phyloP scores from a whole-genome alignment of 1,284 basidiomycete species.

The Gymnopus androsaceus region DNA sequence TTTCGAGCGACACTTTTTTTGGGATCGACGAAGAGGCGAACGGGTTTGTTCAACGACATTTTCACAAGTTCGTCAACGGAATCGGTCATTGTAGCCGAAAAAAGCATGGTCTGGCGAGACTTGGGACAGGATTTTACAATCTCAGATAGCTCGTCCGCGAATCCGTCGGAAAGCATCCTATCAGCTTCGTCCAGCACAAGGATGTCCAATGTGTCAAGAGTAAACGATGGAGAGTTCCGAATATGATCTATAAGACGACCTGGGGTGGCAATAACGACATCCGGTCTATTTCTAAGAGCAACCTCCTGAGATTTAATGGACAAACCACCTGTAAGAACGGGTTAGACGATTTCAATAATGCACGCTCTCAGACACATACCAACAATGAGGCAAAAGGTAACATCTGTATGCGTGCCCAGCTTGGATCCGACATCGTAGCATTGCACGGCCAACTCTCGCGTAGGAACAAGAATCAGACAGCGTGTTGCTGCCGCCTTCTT shows the following conservation, averaged over 20 bases:
- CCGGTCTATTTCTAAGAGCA: slow-evolving; percentile 82
- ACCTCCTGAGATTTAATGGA: slow-evolving; percentile 91
- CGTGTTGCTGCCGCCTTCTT: slow-evolving; percentile 88
- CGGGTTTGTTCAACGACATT: slow-evolving; percentile 90
- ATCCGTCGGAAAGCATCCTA: slow-evolving; percentile 96
- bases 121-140: slow-evolving; percentile 89
- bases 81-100: slow-evolving; percentile 98
- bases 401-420: slow-evolving; percentile 84
- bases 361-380: slow-evolving; percentile 54
- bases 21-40: slow-evolving; percentile 93
- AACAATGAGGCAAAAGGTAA: slow-evolving; percentile 86
- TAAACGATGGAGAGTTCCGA: slow-evolving; percentile 93
- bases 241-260: slow-evolving; percentile 97
- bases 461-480: slow-evolving; percentile 91
- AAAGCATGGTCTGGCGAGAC: slow-evolving; percentile 95
- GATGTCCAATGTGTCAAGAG: slow-evolving; percentile 90
- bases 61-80: slow-evolving; percentile 91
- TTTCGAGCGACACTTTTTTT: slow-evolving; percentile 86
- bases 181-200: slow-evolving; percentile 97
- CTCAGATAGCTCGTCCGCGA: slow-evolving; percentile 93
- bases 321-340: slow-evolving; percentile 68
- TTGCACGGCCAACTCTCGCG: slow-evolving; percentile 92
- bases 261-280: slow-evolving; percentile 93
- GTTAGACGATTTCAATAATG: background rate
- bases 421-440: slow-evolving; percentile 90